Percentiles rank a stretch among this genome's conserved stretches.
Conservation (phyloP, 345 rosid genomes). For the Euphorbia tirucalli region DNA sequence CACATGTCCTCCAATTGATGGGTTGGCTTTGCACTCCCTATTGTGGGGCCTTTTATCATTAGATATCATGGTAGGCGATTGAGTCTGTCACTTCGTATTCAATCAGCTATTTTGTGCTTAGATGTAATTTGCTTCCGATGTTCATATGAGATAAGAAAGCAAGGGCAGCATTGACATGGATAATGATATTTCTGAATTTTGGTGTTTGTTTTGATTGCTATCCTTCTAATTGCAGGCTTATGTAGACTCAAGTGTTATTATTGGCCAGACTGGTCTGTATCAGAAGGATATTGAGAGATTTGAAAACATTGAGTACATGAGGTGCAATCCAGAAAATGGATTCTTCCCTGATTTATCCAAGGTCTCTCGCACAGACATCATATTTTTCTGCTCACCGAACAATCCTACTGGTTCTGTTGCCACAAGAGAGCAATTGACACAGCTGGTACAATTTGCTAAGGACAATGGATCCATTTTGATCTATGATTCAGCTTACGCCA, state of each 20-base stretch:
- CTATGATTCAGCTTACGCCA: constrained; percentile 91
- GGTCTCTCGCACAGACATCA: constrained; percentile 70
- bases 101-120: not conserved
- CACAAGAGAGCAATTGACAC: constrained; percentile 75
- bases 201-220: not conserved
- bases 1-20: not conserved
- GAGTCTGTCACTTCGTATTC: not conserved
- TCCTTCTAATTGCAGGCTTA: constrained; percentile 61
- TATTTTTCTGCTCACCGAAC: constrained; percentile 94
- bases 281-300: constrained; percentile 62
- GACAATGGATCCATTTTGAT: constrained; percentile 87
- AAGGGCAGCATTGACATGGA: too few relatives aligned
- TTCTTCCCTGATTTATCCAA: constrained; percentile 89
- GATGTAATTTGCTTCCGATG: not conserved
- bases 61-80: not conserved
- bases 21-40: not conserved
- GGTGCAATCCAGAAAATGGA: constrained; percentile 87
- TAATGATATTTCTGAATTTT: not conserved
- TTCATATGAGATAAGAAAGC: too few relatives aligned
- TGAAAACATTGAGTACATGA: constrained; percentile 87
- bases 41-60: not conserved
- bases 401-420: constrained; percentile 97
- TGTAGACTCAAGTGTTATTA: constrained; percentile 91
- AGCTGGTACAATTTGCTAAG: constrained; percentile 78
- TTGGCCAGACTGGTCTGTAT: constrained; percentile 87